Evolutionary conservation across 2,329 filamentous ascomycete genomes (phyloP), one percentile per base, ranked within the genome.

Genomic region (Colletotrichum gloeosporioides): DNA sequence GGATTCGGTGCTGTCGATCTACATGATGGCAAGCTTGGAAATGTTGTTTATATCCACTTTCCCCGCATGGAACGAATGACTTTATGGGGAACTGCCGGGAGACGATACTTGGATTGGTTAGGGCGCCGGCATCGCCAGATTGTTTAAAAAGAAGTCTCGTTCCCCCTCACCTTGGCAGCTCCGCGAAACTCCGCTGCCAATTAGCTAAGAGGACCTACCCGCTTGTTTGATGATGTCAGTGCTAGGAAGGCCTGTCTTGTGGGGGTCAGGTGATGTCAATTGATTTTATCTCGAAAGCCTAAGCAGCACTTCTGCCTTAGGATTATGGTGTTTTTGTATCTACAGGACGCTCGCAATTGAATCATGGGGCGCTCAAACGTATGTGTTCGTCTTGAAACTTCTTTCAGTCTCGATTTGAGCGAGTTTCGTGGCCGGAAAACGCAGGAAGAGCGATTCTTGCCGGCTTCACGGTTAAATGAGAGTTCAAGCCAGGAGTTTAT

Each of bases 1-100:
- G 66, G 59, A 49, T 71, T 71, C 32, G 31, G 36, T n/a, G n/a
- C 29, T 64, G 12, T n/a, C 63, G 71, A 73, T 73, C 65, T 70
- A 64, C 65, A 62, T 59, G 18, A 67, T 53, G 55, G 27, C 49
- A 4, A 74, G 27, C 59, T 74, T 65, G 44, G 29, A 32, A 32
- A 70, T 63, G 31, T 32, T 63, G 65, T 34, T 55, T 49, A 53
- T 73, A 65, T 36, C 71, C 71, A 74, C 71, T 74, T 74, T 74
- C 67, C 71, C 71, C 71, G 71, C 71, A 65, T 49, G 34, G 8
- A 22, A 22, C 57, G 29, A 36, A 29, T n/a, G 18, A 34, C 44
- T 49, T 29, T 55, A 59, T 44, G 67, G 32, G 44, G 59, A 74
- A 71, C n/a, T 71, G 39, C 71, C 67, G 71, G 44, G 8, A 31